phyloP scores from a whole-genome alignment of 768 basidiomycete genomes.

The Cystobasidium ongulense region DNA sequence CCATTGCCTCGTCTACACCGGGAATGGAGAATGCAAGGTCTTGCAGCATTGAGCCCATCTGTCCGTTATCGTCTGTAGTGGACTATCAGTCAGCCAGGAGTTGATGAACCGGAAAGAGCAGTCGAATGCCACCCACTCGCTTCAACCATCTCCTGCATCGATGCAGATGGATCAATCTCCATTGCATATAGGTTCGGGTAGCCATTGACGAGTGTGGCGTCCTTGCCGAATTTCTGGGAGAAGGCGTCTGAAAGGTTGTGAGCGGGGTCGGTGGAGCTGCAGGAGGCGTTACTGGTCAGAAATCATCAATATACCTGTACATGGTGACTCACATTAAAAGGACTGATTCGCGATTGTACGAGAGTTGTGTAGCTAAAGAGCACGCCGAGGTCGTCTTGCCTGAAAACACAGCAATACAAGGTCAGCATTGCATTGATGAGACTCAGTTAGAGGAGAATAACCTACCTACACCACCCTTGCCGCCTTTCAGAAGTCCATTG shows the following conservation, averaged over 20 bases:
- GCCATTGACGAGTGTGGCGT: constrained; percentile 84
- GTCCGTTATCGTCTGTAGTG: constrained; percentile 46
- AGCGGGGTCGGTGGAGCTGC: constrained; percentile 85
- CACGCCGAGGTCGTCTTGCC: constrained; percentile 98
- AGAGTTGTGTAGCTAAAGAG: constrained; percentile 92
- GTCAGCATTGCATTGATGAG: neutral
- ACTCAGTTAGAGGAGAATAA: constrained; percentile 29
- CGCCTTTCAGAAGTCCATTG: constrained; percentile 56
- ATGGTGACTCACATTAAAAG: constrained; percentile 65
- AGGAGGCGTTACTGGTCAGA: too few relatives aligned
- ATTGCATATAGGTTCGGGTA: constrained; percentile 94
- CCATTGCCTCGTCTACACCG: constrained; percentile 99
- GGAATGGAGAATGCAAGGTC: constrained; percentile 98
- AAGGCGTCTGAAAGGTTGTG: constrained; percentile 98
- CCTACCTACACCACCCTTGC: constrained; percentile 96
- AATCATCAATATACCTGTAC: neutral
- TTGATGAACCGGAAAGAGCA: neutral
- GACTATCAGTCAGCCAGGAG: neutral
- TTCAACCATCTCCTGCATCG: constrained; percentile 98
- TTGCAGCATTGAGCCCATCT: constrained; percentile 99
- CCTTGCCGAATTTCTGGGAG: constrained; percentile 97
- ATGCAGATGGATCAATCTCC: constrained; percentile 98
- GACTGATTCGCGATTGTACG: constrained; percentile 83
- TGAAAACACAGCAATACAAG: constrained; percentile 42
- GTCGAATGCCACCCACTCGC: constrained; percentile 56